Evolutionary conservation across 768 basidiomycete genomes (phyloP), one percentile per base, ranked within the genome.

Genomic region (Xerocomus potaroensis): DNA sequence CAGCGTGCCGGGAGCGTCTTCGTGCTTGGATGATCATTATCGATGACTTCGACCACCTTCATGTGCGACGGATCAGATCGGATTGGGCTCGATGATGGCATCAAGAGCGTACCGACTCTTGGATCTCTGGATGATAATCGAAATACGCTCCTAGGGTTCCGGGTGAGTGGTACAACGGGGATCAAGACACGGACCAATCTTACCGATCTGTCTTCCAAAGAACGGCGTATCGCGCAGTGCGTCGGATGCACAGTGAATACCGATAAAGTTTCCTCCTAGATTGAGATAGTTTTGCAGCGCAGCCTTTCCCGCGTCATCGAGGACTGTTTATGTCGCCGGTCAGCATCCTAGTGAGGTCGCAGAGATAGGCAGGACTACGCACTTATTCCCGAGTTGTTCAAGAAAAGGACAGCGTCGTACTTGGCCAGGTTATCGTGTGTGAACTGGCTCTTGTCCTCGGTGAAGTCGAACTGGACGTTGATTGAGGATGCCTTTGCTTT

Each of bases 351-450:
- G 16, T 21, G 27, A 8, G 36, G 8, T 5, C 16, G 12, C 7
- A 11, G 34, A 11, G 14, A 18, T 11, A 14, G 32, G 37, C 1
- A 11, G n/a, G 15, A n/a, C 19, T 7, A 61, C 74, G 36, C 47
- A 82, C 86, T 77, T 67, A 85, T 80, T 26, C 83, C 83, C 1
- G 82, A 83, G 22, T 77, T 87, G 38, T 74, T 77, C 45, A 89
- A 63, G 61, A 91, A 89, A 51, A 89, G 54, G 22, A 91, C 51
- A 0, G 76, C 81, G 55, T 89, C 85, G 57, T 80, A 90, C 26
- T 62, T 60, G 11, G 67, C 62, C 27, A 89, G 69, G 40, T 69
- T 75, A 7, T 69, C 64, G 49, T 81, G 75, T 5, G 67, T 84
- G 65, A 89, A 88, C 50, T 65, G 63, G 0, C 55, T 52, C 49